A percentile compares a stretch with the other conserved stretches of the same genome.
phyloP scores from a whole-genome alignment of 1,139 yeast species.

The Diutina sp. region DNA sequence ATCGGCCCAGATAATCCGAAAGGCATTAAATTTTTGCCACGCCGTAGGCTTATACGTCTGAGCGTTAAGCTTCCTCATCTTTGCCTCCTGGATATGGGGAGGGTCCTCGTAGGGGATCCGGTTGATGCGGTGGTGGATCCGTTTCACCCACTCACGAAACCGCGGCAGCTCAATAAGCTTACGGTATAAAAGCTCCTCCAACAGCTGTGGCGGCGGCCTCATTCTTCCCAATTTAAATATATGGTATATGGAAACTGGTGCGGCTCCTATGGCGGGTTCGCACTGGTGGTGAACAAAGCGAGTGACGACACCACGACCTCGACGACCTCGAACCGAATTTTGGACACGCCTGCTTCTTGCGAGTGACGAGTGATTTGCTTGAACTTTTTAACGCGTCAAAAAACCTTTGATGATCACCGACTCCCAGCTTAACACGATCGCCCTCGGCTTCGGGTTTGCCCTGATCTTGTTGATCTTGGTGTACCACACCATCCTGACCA shows the following conservation, averaged over 20 bases:
- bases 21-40: conserved; percentile 48
- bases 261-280: neutral
- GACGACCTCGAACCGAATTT: neutral
- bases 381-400: neutral
- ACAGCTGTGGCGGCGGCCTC: conserved; percentile 4
- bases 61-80: conserved; percentile 10
- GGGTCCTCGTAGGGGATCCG: conserved; percentile 31
- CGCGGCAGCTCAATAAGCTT: conserved; percentile 37
- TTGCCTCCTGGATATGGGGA: conserved; percentile 9
- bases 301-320: neutral
- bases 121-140: conserved; percentile 53
- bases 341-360: neutral
- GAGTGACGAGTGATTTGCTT: neutral
- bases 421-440: conserved; percentile 61
- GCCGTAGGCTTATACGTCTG: conserved; percentile 33
- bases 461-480: conserved; percentile 61
- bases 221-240: neutral
- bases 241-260: neutral
- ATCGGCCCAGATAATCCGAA: conserved; percentile 45
- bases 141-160: conserved; percentile 59
- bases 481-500: conserved; percentile 48
- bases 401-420: conserved; percentile 59
- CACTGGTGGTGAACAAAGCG: neutral
- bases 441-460: conserved; percentile 61
- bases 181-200: conserved; percentile 34